These are phyloP conservation scores for Zymoseptoria ardabiliae DNA, from an alignment of 2,329 filamentous ascomycete species.

Conservation along the genomic window DNA sequence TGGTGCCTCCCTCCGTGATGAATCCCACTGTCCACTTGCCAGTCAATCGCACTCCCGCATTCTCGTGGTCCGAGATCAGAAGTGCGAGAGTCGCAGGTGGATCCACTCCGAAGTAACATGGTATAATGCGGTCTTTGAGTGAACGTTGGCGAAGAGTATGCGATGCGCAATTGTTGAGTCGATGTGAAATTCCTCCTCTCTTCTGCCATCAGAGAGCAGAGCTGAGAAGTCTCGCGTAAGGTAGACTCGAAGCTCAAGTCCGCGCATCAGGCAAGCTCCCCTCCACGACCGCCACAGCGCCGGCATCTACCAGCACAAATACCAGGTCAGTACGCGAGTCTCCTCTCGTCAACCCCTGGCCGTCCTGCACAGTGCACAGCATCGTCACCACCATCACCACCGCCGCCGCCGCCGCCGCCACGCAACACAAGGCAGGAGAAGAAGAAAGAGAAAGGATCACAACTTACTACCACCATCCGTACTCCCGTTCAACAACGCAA, in stretches of 20 bases:
- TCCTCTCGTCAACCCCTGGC: neutral
- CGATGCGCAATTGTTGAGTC: neutral
- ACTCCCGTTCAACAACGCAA: slow-evolving; percentile 29
- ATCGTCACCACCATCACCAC: too few species aligned
- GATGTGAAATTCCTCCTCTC: neutral
- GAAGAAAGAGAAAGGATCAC: neutral
- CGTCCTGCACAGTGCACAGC: neutral
- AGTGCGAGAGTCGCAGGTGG: too few species aligned
- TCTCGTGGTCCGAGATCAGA: too few species aligned
- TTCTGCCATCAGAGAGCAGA: neutral
- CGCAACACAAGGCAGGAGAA: neutral
- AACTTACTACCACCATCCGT: slow-evolving; percentile 19
- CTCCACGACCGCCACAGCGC: slow-evolving; percentile 26
- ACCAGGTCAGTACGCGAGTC: neutral
- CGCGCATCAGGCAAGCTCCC: slow-evolving; percentile 20
- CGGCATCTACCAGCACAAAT: slow-evolving; percentile 10
- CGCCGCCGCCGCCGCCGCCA: too few species aligned
- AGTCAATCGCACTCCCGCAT: too few species aligned
- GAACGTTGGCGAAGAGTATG: too few species aligned
- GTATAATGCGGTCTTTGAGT: too few species aligned
- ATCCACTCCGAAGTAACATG: too few species aligned
- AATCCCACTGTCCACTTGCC: too few species aligned
- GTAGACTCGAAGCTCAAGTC: neutral
- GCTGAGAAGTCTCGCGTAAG: neutral
- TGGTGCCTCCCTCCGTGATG: too few species aligned